A percentile compares a stretch with the other conserved stretches of the same genome.
Evolutionary conservation across 305 asterid species (phyloP).

Genomic region (Solanum chacoense): DNA sequence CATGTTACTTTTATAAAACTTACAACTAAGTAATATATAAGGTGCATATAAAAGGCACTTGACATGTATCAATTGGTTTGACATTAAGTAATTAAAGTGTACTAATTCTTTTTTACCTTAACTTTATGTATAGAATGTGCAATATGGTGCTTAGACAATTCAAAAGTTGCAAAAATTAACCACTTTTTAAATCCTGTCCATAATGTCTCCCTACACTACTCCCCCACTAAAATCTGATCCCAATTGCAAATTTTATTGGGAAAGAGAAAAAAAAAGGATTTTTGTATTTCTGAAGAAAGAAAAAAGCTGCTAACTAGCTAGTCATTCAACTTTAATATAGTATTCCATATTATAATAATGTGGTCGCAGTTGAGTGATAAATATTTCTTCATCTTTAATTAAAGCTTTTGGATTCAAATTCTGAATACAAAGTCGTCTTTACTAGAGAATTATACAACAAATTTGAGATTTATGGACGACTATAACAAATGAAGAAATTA

Average conservation of each 20-base stretch:
- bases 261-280: not conserved
- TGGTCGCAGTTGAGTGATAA: not conserved
- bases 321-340: not conserved
- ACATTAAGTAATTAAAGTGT: not conserved
- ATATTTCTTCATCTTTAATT: not conserved
- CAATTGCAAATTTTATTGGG: not conserved
- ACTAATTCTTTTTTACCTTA: not conserved
- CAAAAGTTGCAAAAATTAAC: not conserved
- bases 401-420: not conserved
- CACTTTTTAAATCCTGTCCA: not conserved
- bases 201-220: not conserved
- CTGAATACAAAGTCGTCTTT: not conserved
- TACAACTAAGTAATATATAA: not conserved
- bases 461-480: too few species aligned
- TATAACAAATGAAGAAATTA: not conserved
- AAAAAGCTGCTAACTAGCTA: not conserved
- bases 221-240: not conserved
- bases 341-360: not conserved
- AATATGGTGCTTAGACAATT: not conserved
- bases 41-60: not conserved
- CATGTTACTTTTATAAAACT: not conserved
- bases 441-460: too few species aligned
- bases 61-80: not conserved
- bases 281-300: not conserved
- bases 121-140: not conserved